phyloP scores from a whole-genome alignment of 257 asterid species.

The Apocynum venetum region DNA sequence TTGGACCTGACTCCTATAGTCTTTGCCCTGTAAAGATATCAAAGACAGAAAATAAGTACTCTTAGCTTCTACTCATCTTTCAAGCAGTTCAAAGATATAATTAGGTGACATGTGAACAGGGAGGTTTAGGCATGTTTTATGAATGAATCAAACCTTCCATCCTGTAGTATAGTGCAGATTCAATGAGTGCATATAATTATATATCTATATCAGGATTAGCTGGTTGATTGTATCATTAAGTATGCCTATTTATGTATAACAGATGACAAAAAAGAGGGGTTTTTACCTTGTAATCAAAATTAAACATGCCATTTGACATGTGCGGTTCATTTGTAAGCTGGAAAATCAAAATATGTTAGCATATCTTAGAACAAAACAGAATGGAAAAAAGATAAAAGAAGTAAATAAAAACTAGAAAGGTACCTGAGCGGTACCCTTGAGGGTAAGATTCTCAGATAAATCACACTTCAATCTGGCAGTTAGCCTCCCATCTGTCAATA shows the following conservation, averaged over 20 bases:
- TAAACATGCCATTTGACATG: constrained; percentile 92
- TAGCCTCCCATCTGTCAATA: constrained; percentile 87
- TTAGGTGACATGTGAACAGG: background rate
- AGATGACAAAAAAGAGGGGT: background rate
- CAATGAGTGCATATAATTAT: background rate
- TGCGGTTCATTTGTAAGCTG: constrained; percentile 92
- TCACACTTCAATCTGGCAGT: constrained; percentile 93
- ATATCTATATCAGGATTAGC: background rate
- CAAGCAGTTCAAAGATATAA: background rate
- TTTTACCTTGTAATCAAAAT: constrained; percentile 91
- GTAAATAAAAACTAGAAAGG: constrained; percentile 15
- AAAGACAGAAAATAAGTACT: constrained; percentile 7
- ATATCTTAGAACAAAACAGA: background rate
- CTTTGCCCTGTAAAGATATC: constrained; percentile 62
- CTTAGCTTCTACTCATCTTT: background rate
- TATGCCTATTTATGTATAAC: background rate
- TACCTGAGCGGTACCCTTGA: constrained; percentile 94
- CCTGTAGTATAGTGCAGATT: background rate
- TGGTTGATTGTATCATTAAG: background rate
- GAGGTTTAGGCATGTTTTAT: background rate
- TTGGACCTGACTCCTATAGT: constrained; percentile 81
- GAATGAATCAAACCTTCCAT: background rate
- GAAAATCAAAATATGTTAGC: constrained; percentile 18
- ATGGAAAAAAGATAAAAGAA: constrained; percentile 1
- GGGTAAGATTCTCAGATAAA: constrained; percentile 73